Conservation (phyloP, 1,284 basidiomycete species). For the Ustilago hordei region DNA sequence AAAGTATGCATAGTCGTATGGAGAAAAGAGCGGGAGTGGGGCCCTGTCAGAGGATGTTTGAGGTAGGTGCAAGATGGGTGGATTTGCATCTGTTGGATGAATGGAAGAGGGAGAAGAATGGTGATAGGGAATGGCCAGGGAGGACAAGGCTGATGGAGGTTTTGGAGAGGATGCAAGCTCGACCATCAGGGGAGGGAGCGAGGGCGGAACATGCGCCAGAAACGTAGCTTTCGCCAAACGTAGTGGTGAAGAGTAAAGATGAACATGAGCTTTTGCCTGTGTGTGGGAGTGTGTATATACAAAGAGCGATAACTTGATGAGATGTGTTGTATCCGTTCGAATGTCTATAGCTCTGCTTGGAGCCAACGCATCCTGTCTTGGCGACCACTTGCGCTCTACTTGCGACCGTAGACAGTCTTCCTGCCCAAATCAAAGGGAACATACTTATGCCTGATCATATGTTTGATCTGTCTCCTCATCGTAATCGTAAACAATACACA, state of each 20-base stretch:
- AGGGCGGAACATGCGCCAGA: not conserved
- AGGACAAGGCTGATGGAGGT: slow-evolving; percentile 27
- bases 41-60: slow-evolving; percentile 64
- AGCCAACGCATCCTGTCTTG: no score
- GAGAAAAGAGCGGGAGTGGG: slow-evolving; percentile 42
- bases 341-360: no score
- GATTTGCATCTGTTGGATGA: slow-evolving; percentile 78
- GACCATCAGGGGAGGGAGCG: not conserved
- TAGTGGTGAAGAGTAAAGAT: not conserved
- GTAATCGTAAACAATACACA: slow-evolving; percentile 71
- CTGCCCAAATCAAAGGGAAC: slow-evolving; percentile 90
- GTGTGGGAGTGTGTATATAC: not conserved
- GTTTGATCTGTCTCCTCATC: slow-evolving; percentile 72
- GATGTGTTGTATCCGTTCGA: not conserved
- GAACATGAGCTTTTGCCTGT: not conserved
- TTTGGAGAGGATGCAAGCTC: slow-evolving; percentile 9
- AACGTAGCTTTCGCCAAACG: not conserved
- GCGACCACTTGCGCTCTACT: slow-evolving; percentile 18
- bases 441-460: slow-evolving; percentile 97
- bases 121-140: slow-evolving; percentile 77
- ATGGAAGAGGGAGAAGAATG: slow-evolving; percentile 81
- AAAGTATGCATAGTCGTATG: slow-evolving; percentile 24
- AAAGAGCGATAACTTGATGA: slow-evolving; percentile 8
- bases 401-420: slow-evolving; percentile 73
- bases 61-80: slow-evolving; percentile 71